Evolutionary conservation across 2,329 filamentous ascomycete species (phyloP).

Genomic region (Macrophomina tecta): DNA sequence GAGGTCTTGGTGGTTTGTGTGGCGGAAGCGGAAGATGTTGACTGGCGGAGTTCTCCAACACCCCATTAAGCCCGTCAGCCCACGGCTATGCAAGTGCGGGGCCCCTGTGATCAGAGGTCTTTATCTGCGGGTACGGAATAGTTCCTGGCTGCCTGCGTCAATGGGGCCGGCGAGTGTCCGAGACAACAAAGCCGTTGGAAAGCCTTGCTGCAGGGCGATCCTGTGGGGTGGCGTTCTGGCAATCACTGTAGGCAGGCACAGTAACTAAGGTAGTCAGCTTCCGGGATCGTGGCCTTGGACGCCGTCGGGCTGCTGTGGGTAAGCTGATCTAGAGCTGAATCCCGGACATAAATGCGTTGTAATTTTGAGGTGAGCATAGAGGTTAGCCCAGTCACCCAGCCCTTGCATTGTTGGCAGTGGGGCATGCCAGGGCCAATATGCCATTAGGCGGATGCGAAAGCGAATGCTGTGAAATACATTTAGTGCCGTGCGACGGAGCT

Average conservation of each 20-base stretch:
- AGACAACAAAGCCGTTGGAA: slow-evolving; percentile 16
- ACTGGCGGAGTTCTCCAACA: slow-evolving; percentile 11
- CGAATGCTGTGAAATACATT: slow-evolving; percentile 2
- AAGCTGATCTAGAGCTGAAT: slow-evolving; percentile 21
- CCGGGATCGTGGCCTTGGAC: slow-evolving; percentile 18
- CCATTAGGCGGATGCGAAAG: slow-evolving; percentile 4
- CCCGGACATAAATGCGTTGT: slow-evolving; percentile 21
- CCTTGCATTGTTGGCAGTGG: slow-evolving; percentile 7
- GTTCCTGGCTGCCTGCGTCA: background rate
- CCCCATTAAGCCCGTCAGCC: slow-evolving; percentile 16
- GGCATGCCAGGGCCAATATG: slow-evolving; percentile 7
- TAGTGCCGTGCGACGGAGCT: background rate
- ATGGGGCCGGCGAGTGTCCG: slow-evolving; percentile 16
- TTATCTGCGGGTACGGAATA: slow-evolving; percentile 9
- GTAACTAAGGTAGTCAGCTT: slow-evolving; percentile 16
- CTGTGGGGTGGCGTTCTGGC: slow-evolving; percentile 4
- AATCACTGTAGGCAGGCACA: slow-evolving; percentile 13
- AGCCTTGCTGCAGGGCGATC: slow-evolving; percentile 19
- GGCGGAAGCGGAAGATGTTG: background rate
- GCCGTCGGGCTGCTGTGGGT: slow-evolving; percentile 21
- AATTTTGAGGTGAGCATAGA: slow-evolving; percentile 7
- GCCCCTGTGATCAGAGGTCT: slow-evolving; percentile 8
- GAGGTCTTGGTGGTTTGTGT: background rate
- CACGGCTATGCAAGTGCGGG: slow-evolving; percentile 12
- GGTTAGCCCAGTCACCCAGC: slow-evolving; percentile 12